phyloP scores from a whole-genome alignment of 116 monocot species.

The Phalaenopsis hybrid region DNA sequence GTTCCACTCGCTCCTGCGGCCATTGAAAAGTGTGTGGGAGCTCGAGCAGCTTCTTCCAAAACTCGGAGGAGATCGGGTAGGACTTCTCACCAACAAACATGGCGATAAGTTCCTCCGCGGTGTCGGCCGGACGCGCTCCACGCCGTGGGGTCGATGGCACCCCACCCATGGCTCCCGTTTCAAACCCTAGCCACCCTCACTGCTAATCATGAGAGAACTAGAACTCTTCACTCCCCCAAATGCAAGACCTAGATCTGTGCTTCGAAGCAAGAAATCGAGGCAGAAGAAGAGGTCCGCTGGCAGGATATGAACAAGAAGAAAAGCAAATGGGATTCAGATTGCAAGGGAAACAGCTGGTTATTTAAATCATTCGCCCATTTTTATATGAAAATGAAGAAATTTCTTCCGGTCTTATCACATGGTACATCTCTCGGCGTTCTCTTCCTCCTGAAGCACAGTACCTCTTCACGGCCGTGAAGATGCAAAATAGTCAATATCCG shows the following conservation, averaged over 20 bases:
- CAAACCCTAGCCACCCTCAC: neutral
- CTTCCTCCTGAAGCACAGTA: neutral
- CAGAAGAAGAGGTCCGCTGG: neutral
- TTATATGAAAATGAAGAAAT: neutral
- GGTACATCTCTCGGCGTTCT: neutral
- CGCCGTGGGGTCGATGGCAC: constrained; percentile 74
- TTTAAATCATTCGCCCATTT: neutral
- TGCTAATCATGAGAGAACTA: neutral
- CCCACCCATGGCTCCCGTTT: constrained; percentile 49
- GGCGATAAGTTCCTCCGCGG: constrained; percentile 70
- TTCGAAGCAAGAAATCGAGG: neutral
- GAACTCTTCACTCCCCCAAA: neutral
- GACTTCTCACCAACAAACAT: constrained; percentile 71
- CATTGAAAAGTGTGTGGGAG: constrained; percentile 73
- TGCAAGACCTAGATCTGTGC: neutral
- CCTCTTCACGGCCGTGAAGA: neutral
- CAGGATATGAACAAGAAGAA: neutral
- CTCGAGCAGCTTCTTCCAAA: constrained; percentile 86
- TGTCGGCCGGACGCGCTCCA: constrained; percentile 22
- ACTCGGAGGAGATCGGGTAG: constrained; percentile 72
- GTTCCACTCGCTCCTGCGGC: constrained; percentile 52
- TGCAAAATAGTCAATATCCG: neutral
- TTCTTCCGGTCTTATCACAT: neutral
- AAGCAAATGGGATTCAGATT: neutral
- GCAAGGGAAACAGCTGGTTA: neutral